These are phyloP conservation scores for Microbotryomycetes sp. DNA, from an alignment of 1,284 basidiomycete species.

Conservation along the genomic window DNA sequence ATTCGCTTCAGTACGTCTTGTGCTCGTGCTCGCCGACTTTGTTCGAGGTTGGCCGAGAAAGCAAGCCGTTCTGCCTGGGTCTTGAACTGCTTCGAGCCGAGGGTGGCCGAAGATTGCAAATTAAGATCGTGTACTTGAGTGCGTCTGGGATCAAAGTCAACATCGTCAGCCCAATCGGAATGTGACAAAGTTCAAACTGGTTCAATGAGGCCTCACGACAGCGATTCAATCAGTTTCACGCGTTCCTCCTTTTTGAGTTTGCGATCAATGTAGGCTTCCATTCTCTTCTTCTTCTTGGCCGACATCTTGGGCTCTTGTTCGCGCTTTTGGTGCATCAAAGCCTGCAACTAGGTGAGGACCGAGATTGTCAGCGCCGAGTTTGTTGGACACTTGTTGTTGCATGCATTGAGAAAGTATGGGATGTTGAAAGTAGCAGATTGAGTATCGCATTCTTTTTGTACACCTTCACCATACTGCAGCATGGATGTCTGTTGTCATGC, in stretches of 20 bases:
- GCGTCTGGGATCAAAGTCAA: conserved; percentile 49
- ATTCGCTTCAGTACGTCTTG: conserved; percentile 21
- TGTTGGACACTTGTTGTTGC: too few relatives aligned
- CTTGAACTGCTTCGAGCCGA: conserved; percentile 60
- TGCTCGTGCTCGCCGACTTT: conserved; percentile 12
- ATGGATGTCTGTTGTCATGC: too few relatives aligned
- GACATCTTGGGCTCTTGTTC: conserved; percentile 47
- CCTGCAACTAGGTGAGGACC: not conserved
- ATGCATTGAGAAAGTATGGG: too few relatives aligned
- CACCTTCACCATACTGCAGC: too few relatives aligned
- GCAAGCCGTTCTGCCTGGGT: conserved; percentile 57
- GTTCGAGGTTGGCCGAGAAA: conserved; percentile 20
- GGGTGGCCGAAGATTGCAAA: conserved; percentile 66
- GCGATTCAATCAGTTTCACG: conserved; percentile 61
- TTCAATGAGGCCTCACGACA: conserved; percentile 55
- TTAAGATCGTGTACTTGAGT: conserved; percentile 61
- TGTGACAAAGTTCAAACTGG: not conserved
- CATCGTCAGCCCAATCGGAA: not conserved
- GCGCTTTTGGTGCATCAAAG: not conserved
- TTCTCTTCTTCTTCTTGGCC: conserved; percentile 66
- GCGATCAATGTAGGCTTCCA: conserved; percentile 82
- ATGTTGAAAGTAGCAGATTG: too few relatives aligned
- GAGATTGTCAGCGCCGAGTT: too few relatives aligned
- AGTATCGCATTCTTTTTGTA: too few relatives aligned
- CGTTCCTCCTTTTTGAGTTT: conserved; percentile 80